Base-by-base conservation (phyloP, 2,329 filamentous ascomycete species). In the Fusarium liriodendri region DNA sequence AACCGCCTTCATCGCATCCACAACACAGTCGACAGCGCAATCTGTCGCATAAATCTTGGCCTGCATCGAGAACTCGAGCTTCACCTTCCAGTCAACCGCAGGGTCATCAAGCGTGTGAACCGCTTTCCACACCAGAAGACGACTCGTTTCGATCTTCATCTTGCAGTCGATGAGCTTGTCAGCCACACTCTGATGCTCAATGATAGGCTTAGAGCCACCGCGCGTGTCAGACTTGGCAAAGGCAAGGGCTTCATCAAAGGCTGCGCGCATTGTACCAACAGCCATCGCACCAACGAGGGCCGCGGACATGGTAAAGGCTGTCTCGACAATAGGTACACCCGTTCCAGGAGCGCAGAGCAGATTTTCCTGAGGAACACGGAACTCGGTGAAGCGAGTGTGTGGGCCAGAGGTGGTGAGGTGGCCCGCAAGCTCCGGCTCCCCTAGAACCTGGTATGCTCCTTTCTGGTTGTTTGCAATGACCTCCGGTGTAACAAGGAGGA, bases 231-330 rank as follows among this genome's bases (percentile, higher is more conserved):
- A 60, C 71, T 86, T 88, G 3, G 86, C 86, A 68, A 89, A 90
- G 1, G 75, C 72, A 2, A 90, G 78, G 1, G 87, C 87, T 0
- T 83, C 83, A 16, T 89, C 87, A 70, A 90, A 90, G 0, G 85
- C 84, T 0, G 85, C 83, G 0, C 88, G 84, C 86, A 89, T 88
- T 37, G 89, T 81, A 3, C 87, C 87, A 0, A 87, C 85, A 8
- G 83, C 82, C 85, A 90, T 89, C 3, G 88, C 87, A 2, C 87
- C 88, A 0, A 90, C 88, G 0, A 90, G 79, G 2, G 85, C 84
- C 0, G 87, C 87, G 8, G 76, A 81, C 9, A 73, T 66, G 5
- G 84, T 84, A 62, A 89, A 88, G 0, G 84, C 81, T 27, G 77
- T 73, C 2, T 87, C 83, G 3, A 88, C 70, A 11, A 81, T 73